Evolutionary conservation across 495 filamentous ascomycete genomes (phyloP), one percentile per base, ranked within the genome.

Genomic region (Penicillium mononematosum): DNA sequence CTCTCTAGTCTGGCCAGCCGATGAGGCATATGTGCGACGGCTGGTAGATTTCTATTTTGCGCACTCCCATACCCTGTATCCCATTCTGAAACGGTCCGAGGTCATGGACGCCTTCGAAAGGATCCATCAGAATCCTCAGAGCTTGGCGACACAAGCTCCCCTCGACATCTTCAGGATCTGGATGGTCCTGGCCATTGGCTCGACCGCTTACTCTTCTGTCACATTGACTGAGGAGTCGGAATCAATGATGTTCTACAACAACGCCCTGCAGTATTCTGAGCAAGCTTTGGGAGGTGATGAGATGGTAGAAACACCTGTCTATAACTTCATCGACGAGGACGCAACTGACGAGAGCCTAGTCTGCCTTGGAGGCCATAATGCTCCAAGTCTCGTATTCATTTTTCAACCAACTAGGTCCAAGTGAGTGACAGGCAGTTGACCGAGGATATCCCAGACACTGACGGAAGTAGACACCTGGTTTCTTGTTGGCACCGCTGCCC

Each of bases 351-450:
- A 46, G 12, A 20, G 11, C 29, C 11, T 27, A 73, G 73, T 66
- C 69, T 9, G 71, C 66, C 14, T 44, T 76, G 39, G 73, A 76
- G 48, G 69, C 69, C 7, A 46, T 76, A 25, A 76, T 72, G 70
- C 66, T 75, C 4, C 73, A 76, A 41, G 73, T 76, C 1, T 76
- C 73, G 1, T 76, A 72, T 25, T 73, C 71, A 1, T 76, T 76
- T 42, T 76, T 76, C 53, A 76, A 75, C 29, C 66, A 72, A 20
- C 60, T 72, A 36, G 73, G 73, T 45, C 73, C 73, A n/a, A 76
- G 73, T 75, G 64, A 24, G 64, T 69, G 9, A 22, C 45, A 8
- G 20, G 14, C 0, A 5, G 34, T 54, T 31, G 1, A 34, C 16
- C 41, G 16, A 42, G 2, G 3, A 50, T 27, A 31, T 17, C 19